Conservation (phyloP, 1,284 basidiomycete genomes). For the Tranzscheliella williamsii region DNA sequence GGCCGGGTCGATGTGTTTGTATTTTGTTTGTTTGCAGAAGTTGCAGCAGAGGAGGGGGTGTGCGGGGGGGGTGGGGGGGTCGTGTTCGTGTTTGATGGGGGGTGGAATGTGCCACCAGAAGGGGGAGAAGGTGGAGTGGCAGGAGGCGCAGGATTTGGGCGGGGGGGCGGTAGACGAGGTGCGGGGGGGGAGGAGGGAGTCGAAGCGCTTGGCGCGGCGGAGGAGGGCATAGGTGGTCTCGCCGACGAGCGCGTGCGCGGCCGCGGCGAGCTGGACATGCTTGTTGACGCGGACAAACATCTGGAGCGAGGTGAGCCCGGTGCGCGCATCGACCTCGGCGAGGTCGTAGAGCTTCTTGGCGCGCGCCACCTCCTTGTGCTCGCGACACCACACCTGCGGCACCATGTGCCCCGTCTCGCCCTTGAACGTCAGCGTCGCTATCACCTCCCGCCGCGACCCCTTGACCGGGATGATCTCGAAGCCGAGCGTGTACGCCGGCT, state of each 20-base stretch:
- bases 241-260: conserved; percentile 8
- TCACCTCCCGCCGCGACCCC: conserved; percentile 54
- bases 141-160: conserved; percentile 12
- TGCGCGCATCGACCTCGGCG: conserved; percentile 77
- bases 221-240: conserved; percentile 49
- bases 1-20: neutral
- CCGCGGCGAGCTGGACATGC: conserved; percentile 64
- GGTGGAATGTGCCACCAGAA: conserved; percentile 28
- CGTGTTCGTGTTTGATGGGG: conserved; percentile 1
- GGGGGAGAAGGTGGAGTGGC: conserved; percentile 29
- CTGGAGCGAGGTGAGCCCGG: conserved; percentile 82
- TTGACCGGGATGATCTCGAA: conserved; percentile 84
- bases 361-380: conserved; percentile 69
- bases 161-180: neutral
- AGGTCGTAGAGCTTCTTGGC: conserved; percentile 75
- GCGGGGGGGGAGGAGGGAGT: conserved; percentile 4
- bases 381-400: conserved; percentile 78
- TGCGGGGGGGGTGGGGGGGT: neutral
- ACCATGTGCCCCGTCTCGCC: conserved; percentile 81
- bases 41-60: conserved; percentile 18
- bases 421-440: conserved; percentile 76
- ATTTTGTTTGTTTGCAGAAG: conserved; percentile 19
- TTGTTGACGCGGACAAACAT: conserved; percentile 82
- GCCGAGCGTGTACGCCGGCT: conserved; percentile 72
- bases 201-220: conserved; percentile 46